A percentile compares a stretch with the other conserved stretches of the same genome.
Conservation (phyloP, 108 stramenopile genomes). For the Cyclotella atomus region DNA sequence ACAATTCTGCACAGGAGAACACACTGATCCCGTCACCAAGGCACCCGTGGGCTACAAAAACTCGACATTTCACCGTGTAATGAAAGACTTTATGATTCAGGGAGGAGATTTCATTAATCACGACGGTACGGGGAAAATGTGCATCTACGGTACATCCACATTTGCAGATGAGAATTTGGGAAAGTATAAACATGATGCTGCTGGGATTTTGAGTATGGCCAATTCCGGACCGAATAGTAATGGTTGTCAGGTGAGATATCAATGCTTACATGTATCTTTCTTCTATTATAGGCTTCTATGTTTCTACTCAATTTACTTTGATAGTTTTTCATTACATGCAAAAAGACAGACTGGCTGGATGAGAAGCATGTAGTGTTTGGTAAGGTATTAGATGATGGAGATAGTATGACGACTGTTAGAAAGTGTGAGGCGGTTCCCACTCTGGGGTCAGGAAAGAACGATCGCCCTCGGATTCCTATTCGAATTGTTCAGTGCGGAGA, state of each 20-base stretch:
- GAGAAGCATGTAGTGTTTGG: slow-evolving; percentile 96
- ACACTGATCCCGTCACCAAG: slow-evolving; percentile 47
- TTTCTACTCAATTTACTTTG: neutral
- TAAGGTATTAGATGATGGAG: slow-evolving; percentile 89
- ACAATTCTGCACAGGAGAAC: slow-evolving; percentile 90
- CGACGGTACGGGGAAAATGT: slow-evolving; percentile 91
- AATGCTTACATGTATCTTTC: too few relatives aligned
- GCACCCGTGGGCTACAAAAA: slow-evolving; percentile 93
- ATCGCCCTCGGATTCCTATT: slow-evolving; percentile 72
- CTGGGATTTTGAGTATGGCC: slow-evolving; percentile 94
- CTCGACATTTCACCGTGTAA: slow-evolving; percentile 93
- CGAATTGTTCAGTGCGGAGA: slow-evolving; percentile 85
- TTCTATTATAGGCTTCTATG: too few relatives aligned
- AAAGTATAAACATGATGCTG: slow-evolving; percentile 79
- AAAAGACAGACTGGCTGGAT: slow-evolving; percentile 92
- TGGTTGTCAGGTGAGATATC: slow-evolving; percentile 80
- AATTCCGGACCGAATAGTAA: slow-evolving; percentile 94
- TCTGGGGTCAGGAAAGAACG: slow-evolving; percentile 50
- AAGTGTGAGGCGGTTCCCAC: slow-evolving; percentile 89
- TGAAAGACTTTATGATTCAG: slow-evolving; percentile 92
- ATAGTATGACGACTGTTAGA: slow-evolving; percentile 89
- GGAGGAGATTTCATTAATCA: slow-evolving; percentile 95
- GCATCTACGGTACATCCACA: slow-evolving; percentile 79
- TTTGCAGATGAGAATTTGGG: slow-evolving; percentile 97
- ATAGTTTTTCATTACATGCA: slow-evolving; percentile 94